Conservation (phyloP, 2,329 filamentous ascomycete species). For the Phaeoacremonium minimum region DNA sequence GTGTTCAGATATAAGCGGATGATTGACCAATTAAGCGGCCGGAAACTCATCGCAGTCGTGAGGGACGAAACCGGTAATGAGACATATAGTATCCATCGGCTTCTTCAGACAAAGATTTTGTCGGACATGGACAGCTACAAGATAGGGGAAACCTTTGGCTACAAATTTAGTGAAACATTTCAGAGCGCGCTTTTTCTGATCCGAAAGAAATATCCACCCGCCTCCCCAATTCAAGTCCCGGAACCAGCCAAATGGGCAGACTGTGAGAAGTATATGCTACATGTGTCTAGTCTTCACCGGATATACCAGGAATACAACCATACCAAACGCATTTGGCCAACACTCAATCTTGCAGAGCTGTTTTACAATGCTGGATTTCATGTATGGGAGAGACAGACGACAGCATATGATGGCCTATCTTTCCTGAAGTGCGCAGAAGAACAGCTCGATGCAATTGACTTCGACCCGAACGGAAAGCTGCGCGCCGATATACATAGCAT, state of each 20-base stretch:
- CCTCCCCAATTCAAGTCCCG: constrained; percentile 6
- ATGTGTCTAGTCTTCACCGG: constrained; percentile 9
- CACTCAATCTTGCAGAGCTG: constrained; percentile 8
- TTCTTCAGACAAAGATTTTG: constrained; percentile 13
- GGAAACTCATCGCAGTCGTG: constrained; percentile 11
- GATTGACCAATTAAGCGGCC: constrained; percentile 10
- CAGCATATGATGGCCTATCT: constrained; percentile 6
- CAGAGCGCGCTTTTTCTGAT: constrained; percentile 9
- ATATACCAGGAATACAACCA: constrained; percentile 2
- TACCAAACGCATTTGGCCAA: neutral
- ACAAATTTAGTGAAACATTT: constrained; percentile 11
- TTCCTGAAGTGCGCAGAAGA: constrained; percentile 10
- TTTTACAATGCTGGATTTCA: constrained; percentile 14
- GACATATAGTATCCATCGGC: constrained; percentile 12
- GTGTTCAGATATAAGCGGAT: constrained; percentile 11
- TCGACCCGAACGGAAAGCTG: constrained; percentile 2
- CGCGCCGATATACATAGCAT: constrained; percentile 13
- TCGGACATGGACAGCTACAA: constrained; percentile 13
- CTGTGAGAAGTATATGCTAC: constrained; percentile 12
- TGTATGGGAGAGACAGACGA: constrained; percentile 8
- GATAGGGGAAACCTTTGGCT: neutral
- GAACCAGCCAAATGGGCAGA: constrained; percentile 1
- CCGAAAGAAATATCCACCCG: constrained; percentile 8
- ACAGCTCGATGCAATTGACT: constrained; percentile 6
- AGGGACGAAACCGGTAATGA: constrained; percentile 4